phyloP scores from a whole-genome alignment of 2,329 filamentous ascomycete genomes.

The Verticillium longisporum region DNA sequence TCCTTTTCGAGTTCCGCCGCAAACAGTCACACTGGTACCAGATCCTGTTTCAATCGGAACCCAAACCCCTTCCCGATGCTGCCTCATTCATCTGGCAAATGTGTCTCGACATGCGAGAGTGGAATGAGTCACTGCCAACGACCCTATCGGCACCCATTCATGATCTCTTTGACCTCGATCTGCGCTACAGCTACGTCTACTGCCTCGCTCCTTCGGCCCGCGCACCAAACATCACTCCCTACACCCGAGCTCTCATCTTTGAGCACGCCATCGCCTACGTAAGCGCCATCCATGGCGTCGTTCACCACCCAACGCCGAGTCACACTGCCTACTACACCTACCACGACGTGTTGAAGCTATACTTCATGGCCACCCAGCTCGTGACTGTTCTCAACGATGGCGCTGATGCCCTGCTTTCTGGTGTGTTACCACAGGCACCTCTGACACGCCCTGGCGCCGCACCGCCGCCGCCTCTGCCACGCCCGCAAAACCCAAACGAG shows the following conservation, averaged over 20 bases:
- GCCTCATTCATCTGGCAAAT: slow-evolving; percentile 68
- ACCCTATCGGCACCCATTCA: slow-evolving; percentile 59
- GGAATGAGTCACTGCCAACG: slow-evolving; percentile 70
- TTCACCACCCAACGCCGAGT: slow-evolving; percentile 40
- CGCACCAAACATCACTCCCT: slow-evolving; percentile 65
- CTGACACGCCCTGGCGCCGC: slow-evolving; percentile 36
- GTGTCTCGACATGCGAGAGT: slow-evolving; percentile 70
- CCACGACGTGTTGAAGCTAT: slow-evolving; percentile 79
- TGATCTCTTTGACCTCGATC: slow-evolving; percentile 77
- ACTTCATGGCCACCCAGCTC: slow-evolving; percentile 63
- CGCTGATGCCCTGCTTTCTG: slow-evolving; percentile 35
- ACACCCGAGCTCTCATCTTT: slow-evolving; percentile 75
- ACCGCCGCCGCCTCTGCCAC: slow-evolving; percentile 46
- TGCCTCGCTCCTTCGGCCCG: slow-evolving; percentile 75
- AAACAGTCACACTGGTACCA: slow-evolving; percentile 89
- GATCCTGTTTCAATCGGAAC: slow-evolving; percentile 73
- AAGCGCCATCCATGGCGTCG: slow-evolving; percentile 62
- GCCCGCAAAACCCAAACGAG: slow-evolving; percentile 30
- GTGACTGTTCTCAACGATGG: slow-evolving; percentile 50
- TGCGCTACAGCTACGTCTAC: slow-evolving; percentile 87
- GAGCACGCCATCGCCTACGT: slow-evolving; percentile 82
- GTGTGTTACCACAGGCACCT: slow-evolving; percentile 36
- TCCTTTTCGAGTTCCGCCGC: slow-evolving; percentile 76
- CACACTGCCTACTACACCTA: slow-evolving; percentile 72
- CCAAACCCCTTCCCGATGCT: slow-evolving; percentile 60